Conservation (phyloP, 2,329 filamentous ascomycete genomes). For the Ceratocystis eucalypticola region DNA sequence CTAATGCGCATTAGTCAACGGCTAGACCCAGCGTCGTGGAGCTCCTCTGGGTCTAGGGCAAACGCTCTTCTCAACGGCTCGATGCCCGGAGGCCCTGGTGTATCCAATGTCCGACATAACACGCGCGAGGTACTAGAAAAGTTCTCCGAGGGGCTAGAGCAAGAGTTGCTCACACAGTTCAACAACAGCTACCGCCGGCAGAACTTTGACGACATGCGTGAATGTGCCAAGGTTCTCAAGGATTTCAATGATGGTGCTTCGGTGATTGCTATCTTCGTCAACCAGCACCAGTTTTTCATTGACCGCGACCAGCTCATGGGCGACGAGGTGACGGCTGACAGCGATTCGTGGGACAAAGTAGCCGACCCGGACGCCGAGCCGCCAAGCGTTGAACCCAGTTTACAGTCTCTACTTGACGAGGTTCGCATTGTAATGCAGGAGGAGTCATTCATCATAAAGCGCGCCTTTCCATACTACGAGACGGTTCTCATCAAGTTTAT, state of each 20-base stretch:
- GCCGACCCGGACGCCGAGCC: constrained; percentile 90
- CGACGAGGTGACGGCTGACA: constrained; percentile 66
- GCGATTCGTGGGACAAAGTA: constrained; percentile 73
- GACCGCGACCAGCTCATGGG: constrained; percentile 83
- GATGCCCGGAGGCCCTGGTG: constrained; percentile 22
- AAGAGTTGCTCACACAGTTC: constrained; percentile 89
- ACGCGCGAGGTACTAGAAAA: constrained; percentile 89
- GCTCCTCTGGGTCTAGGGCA: constrained; percentile 45
- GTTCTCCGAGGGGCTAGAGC: constrained; percentile 89
- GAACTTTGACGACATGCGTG: constrained; percentile 96
- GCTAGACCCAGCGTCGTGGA: constrained; percentile 66
- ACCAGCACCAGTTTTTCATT: constrained; percentile 99
- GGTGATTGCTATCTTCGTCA: constrained; percentile 91
- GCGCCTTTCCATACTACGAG: constrained; percentile 91
- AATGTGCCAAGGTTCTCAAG: constrained; percentile 83
- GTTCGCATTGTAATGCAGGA: constrained; percentile 93
- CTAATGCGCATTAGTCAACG: constrained; percentile 87
- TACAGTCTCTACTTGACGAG: constrained; percentile 87
- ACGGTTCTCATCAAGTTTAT: constrained; percentile 87
- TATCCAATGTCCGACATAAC: constrained; percentile 38
- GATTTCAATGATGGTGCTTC: constrained; percentile 95
- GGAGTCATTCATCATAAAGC: constrained; percentile 91
- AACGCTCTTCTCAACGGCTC: constrained; percentile 39
- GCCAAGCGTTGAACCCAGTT: constrained; percentile 76
- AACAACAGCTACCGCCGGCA: constrained; percentile 92